Percentiles rank a stretch among this genome's conserved stretches.
phyloP scores from a whole-genome alignment of 1,284 basidiomycete genomes.

The Rhodotorula sp. region DNA sequence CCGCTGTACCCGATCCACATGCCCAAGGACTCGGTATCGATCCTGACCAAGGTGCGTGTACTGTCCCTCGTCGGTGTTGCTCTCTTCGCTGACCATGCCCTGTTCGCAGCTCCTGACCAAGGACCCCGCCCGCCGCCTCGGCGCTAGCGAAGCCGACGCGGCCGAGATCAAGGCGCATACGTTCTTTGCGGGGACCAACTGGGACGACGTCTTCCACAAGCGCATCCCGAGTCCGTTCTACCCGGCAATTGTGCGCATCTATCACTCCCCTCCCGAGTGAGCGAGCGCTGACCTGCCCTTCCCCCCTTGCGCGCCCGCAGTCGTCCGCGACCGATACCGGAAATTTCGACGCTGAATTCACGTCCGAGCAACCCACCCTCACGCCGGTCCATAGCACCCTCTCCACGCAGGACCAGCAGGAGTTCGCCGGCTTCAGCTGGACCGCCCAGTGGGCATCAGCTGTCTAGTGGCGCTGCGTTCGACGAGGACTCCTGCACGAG shows the following conservation, averaged over 20 bases:
- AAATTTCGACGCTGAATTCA: constrained; percentile 91
- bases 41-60: constrained; percentile 7
- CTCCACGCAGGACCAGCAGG: constrained; percentile 86
- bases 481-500: no score
- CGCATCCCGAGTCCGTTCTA: constrained; percentile 96
- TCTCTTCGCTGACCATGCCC: background rate
- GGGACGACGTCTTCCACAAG: constrained; percentile 93
- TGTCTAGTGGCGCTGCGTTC: no score
- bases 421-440: constrained; percentile 81
- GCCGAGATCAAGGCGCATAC: constrained; percentile 97
- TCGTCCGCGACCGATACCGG: constrained; percentile 58
- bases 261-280: constrained; percentile 53
- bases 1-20: constrained; percentile 99
- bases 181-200: constrained; percentile 98
- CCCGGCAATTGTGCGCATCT: constrained; percentile 78
- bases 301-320: constrained; percentile 19
- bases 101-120: constrained; percentile 77
- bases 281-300: background rate
- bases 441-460: background rate
- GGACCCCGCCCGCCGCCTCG: constrained; percentile 89
- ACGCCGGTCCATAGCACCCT: constrained; percentile 96
- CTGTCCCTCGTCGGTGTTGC: background rate
- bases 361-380: constrained; percentile 91
- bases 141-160: constrained; percentile 89
- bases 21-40: constrained; percentile 62